A percentile compares a stretch with the other conserved stretches of the same genome.
Evolutionary conservation across 2,329 filamentous ascomycete genomes (phyloP).

Genomic region (Amesomyces nigricolor): DNA sequence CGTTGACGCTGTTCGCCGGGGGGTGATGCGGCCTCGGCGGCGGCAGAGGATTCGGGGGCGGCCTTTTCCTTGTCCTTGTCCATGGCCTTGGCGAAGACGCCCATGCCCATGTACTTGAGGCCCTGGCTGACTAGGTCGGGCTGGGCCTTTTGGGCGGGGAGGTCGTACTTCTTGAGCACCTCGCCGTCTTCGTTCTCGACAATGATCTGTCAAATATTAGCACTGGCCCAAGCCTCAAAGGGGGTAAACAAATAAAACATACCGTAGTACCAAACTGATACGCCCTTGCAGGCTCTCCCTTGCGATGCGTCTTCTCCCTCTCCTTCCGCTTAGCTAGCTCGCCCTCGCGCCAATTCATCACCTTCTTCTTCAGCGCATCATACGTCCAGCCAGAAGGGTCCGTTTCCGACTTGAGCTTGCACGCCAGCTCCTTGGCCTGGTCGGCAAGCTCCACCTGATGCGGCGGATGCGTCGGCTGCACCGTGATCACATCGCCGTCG

Average conservation of each 20-base stretch:
- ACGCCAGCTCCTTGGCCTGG: constrained; percentile 27
- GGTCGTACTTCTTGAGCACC: constrained; percentile 77
- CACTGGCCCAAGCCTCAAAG: not conserved
- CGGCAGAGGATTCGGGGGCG: constrained; percentile 28
- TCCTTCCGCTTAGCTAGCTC: constrained; percentile 58
- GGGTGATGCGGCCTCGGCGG: constrained; percentile 14
- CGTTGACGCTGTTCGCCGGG: constrained; percentile 30
- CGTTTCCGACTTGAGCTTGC: constrained; percentile 33
- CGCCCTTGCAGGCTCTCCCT: constrained; percentile 68
- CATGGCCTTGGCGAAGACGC: constrained; percentile 38
- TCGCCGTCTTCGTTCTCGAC: constrained; percentile 83
- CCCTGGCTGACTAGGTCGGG: constrained; percentile 38
- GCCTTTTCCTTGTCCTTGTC: constrained; percentile 39
- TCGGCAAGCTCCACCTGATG: constrained; percentile 19
- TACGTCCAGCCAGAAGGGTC: constrained; percentile 38
- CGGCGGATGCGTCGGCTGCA: constrained; percentile 40
- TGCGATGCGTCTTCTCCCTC: constrained; percentile 50
- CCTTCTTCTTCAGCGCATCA: constrained; percentile 43
- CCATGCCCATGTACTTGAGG: constrained; percentile 51
- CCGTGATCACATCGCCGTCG: constrained; percentile 77
- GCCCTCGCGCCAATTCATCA: constrained; percentile 51
- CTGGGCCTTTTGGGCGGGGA: constrained; percentile 51
- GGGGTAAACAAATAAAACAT: constrained; percentile 32
- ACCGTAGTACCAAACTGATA: constrained; percentile 81
- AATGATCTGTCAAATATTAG: constrained; percentile 53